A percentile compares a stretch with the other conserved stretches of the same genome.
Evolutionary conservation across 805 yeast genomes (phyloP).

Genomic region (Kregervanrija delftensis): DNA sequence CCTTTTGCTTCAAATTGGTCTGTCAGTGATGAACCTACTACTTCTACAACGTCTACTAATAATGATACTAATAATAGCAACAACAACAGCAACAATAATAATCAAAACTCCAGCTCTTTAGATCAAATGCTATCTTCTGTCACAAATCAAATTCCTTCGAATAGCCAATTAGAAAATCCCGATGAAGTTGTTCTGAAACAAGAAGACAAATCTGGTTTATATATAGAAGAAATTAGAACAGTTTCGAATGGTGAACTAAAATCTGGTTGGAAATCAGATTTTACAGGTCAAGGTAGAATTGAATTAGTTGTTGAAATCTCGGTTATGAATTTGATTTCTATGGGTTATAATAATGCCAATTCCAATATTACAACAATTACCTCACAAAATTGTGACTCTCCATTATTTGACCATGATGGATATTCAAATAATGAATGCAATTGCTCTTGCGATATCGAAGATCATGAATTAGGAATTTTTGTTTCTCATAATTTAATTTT

Average conservation of each 20-base stretch:
- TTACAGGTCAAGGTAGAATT: conserved; percentile 66
- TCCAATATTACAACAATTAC: conserved; percentile 24
- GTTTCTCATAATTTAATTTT: conserved; percentile 73
- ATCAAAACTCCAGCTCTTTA: neutral
- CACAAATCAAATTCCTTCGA: neutral
- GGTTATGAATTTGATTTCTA: conserved; percentile 52
- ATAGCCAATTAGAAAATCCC: conserved; percentile 5
- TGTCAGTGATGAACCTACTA: conserved; percentile 1
- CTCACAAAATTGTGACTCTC: conserved; percentile 27
- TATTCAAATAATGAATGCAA: conserved; percentile 33
- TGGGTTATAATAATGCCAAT: conserved; percentile 29
- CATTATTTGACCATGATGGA: conserved; percentile 20
- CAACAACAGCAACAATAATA: conserved; percentile 1
- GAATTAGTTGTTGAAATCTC: conserved; percentile 71
- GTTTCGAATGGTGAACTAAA: conserved; percentile 76
- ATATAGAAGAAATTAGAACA: conserved; percentile 66
- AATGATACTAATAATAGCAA: neutral
- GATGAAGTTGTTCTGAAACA: conserved; percentile 12
- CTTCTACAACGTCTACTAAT: too few relatives aligned
- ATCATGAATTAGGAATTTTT: conserved; percentile 69
- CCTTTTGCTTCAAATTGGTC: conserved; percentile 27
- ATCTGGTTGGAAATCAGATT: conserved; percentile 95
- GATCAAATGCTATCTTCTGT: conserved; percentile 4
- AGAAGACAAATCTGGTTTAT: conserved; percentile 27
- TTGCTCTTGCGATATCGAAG: conserved; percentile 74